phyloP scores from a whole-genome alignment of 805 yeast genomes.

The Myxozyma vanderwaltii region DNA sequence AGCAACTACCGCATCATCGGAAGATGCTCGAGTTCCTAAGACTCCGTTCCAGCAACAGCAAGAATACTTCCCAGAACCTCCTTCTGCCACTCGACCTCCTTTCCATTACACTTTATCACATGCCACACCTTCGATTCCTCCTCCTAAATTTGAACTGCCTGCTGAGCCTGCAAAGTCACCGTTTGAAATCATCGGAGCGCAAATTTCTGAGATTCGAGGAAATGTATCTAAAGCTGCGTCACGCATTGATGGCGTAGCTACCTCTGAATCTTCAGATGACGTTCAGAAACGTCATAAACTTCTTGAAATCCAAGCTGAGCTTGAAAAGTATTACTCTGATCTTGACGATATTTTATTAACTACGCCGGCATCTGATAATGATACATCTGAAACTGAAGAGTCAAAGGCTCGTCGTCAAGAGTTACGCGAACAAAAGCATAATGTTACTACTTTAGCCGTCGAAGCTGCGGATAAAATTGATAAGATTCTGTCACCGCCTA shows the following conservation, averaged over 20 bases:
- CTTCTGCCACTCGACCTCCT: conserved; percentile 21
- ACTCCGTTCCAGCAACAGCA: conserved; percentile 1
- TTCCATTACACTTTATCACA: conserved; percentile 28
- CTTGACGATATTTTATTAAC: conserved; percentile 33
- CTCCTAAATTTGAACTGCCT: conserved; percentile 6
- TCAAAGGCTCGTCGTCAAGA: conserved; percentile 16
- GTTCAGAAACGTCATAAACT: conserved; percentile 5
- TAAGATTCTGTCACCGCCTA: conserved; percentile 27
- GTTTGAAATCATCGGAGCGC: neutral
- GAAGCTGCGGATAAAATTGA: conserved; percentile 37
- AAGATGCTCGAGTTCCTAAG: neutral
- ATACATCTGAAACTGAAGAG: conserved; percentile 25
- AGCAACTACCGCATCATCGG: neutral
- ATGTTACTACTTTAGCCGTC: conserved; percentile 37
- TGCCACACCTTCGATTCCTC: conserved; percentile 2
- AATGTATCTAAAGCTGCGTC: conserved; percentile 12
- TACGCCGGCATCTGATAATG: conserved; percentile 5
- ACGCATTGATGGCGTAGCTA: conserved; percentile 7
- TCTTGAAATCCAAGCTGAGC: conserved; percentile 29
- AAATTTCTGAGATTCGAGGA: neutral
- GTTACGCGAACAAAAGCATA: conserved; percentile 34
- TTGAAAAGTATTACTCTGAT: conserved; percentile 36
- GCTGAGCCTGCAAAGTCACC: conserved; percentile 13
- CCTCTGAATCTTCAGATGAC: neutral
- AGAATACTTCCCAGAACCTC: conserved; percentile 1